Conservation (phyloP, 208 protist genomes). For the Leishmania tropica region DNA sequence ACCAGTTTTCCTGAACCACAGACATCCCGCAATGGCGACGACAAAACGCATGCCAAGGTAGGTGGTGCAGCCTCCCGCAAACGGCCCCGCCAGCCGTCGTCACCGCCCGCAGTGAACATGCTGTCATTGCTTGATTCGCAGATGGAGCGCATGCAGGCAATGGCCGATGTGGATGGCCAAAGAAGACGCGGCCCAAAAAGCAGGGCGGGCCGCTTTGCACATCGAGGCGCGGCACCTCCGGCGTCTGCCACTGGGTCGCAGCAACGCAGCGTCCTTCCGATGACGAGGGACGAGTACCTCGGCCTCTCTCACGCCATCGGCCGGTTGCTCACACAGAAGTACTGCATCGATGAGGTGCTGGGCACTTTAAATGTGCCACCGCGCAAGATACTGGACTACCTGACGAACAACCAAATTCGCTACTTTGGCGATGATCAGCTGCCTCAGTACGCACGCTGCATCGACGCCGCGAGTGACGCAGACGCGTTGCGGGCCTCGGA, state of each 20-base stretch:
- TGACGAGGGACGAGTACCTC: slow-evolving; percentile 73
- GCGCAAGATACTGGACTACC: slow-evolving; percentile 67
- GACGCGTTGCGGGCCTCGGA: slow-evolving; percentile 57
- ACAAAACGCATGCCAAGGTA: background rate
- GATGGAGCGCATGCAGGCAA: background rate
- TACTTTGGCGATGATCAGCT: slow-evolving; percentile 74
- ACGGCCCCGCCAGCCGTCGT: slow-evolving; percentile 4
- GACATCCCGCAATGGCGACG: background rate
- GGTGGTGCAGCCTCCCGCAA: slow-evolving; percentile 4
- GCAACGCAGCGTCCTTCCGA: slow-evolving; percentile 21
- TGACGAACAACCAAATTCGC: slow-evolving; percentile 69
- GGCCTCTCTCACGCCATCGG: slow-evolving; percentile 78
- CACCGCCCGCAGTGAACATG: slow-evolving; percentile 8
- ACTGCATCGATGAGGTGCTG: slow-evolving; percentile 54
- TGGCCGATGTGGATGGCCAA: background rate
- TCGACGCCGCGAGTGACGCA: slow-evolving; percentile 45
- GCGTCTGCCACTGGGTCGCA: background rate
- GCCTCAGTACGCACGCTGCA: slow-evolving; percentile 48
- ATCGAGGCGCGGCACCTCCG: background rate
- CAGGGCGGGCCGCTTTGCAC: background rate
- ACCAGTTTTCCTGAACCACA: too few relatives aligned
- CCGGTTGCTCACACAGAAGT: slow-evolving; percentile 83
- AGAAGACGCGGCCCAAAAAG: background rate
- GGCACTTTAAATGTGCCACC: slow-evolving; percentile 61
- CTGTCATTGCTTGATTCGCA: slow-evolving; percentile 19